Evolutionary conservation across 2,329 filamentous ascomycete genomes (phyloP).

Genomic region (Ascochyta rabiei): DNA sequence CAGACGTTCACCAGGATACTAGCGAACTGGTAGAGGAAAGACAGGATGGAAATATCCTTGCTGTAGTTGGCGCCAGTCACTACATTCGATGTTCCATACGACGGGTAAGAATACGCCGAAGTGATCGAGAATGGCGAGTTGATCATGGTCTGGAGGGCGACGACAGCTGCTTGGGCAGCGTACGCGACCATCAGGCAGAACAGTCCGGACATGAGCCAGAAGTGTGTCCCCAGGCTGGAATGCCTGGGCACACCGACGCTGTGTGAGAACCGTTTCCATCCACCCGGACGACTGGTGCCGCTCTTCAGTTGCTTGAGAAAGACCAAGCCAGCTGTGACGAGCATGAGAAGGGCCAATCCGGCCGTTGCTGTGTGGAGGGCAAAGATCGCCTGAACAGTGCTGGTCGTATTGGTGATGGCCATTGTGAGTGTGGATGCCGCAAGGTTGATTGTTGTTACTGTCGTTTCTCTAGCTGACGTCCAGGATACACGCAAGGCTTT

Average conservation of each 20-base stretch:
- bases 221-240: conserved; percentile 18
- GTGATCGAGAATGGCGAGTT: conserved; percentile 23
- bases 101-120: conserved; percentile 23
- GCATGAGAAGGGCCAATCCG: conserved; percentile 14
- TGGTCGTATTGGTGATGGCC: conserved; percentile 21
- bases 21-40: conserved; percentile 25
- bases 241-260: conserved; percentile 7
- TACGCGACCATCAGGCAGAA: conserved; percentile 24
- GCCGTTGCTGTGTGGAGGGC: conserved; percentile 25
- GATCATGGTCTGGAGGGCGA: conserved; percentile 20
- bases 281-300: conserved; percentile 15
- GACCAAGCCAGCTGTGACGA: conserved; percentile 16
- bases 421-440: conserved; percentile 4
- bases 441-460: neutral
- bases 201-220: conserved; percentile 24
- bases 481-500: conserved; percentile 1
- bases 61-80: conserved; percentile 4
- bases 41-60: conserved; percentile 23
- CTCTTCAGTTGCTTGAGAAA: conserved; percentile 20
- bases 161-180: conserved; percentile 20
- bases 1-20: conserved; percentile 21
- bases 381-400: conserved; percentile 25
- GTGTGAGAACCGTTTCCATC: conserved; percentile 12
- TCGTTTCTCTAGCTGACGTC: neutral
- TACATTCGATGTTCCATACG: conserved; percentile 6